phyloP scores from a whole-genome alignment of 2,329 filamentous ascomycete species.

The Pyrenophora graminea region DNA sequence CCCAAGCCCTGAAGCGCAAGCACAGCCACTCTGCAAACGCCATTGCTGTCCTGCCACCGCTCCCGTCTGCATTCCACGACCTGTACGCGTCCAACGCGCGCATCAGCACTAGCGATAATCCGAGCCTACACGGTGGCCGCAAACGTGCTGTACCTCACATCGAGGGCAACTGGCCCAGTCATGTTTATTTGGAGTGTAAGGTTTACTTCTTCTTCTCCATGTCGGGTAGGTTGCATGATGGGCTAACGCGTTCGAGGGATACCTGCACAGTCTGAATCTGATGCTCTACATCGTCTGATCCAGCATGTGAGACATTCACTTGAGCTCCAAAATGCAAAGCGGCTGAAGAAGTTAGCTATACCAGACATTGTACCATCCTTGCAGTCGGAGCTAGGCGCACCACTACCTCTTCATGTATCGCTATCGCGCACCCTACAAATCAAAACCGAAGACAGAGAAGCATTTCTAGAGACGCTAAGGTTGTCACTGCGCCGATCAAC shows the following conservation, averaged over 20 bases:
- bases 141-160: slow-evolving; percentile 82
- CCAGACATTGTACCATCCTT: slow-evolving; percentile 68
- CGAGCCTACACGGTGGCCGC: slow-evolving; percentile 81
- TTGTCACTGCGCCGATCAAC: slow-evolving; percentile 50
- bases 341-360: slow-evolving; percentile 28
- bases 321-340: slow-evolving; percentile 22
- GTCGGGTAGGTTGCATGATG: slow-evolving; percentile 17
- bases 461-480: slow-evolving; percentile 64
- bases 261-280: slow-evolving; percentile 42
- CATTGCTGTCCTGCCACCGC: slow-evolving; percentile 63
- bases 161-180: slow-evolving; percentile 88
- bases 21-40: slow-evolving; percentile 18
- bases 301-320: slow-evolving; percentile 29
- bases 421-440: slow-evolving; percentile 82
- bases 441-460: slow-evolving; percentile 69
- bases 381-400: slow-evolving; percentile 74
- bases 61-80: slow-evolving; percentile 82
- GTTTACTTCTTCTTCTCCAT: slow-evolving; percentile 19
- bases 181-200: slow-evolving; percentile 92
- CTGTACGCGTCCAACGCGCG: slow-evolving; percentile 84
- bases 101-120: slow-evolving; percentile 78
- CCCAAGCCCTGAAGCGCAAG: slow-evolving; percentile 38
- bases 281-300: slow-evolving; percentile 36
- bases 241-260: slow-evolving; percentile 45
- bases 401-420: slow-evolving; percentile 85